phyloP scores from a whole-genome alignment of 306 rosid species.

The Ochetophila trinervis region DNA sequence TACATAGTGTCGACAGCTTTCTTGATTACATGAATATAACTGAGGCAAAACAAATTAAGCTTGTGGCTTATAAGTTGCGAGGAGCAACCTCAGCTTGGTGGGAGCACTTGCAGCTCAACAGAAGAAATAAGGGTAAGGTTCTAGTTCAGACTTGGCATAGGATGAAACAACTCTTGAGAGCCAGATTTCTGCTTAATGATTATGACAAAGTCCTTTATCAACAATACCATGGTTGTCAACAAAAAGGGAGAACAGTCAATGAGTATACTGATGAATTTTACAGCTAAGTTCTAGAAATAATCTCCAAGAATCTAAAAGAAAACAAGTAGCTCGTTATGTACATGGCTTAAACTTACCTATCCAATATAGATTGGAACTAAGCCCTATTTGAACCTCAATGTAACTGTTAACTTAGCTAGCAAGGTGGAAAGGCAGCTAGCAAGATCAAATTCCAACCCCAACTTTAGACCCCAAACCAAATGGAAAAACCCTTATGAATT shows the following conservation, averaged over 20 bases:
- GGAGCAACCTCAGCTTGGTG: neutral
- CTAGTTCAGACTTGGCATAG: neutral
- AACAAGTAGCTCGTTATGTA: neutral
- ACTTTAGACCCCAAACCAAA: neutral
- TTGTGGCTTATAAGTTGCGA: neutral
- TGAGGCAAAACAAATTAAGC: neutral
- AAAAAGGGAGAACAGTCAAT: neutral
- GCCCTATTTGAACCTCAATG: neutral
- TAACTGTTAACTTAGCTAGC: neutral
- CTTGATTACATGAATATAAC: neutral
- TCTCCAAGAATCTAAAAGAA: neutral
- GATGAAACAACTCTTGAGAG: neutral
- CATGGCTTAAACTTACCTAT: neutral
- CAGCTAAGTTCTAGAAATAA: neutral
- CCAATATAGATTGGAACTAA: neutral
- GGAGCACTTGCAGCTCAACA: neutral
- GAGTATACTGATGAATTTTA: neutral
- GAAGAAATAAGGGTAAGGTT: neutral
- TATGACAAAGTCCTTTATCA: no score
- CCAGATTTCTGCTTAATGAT: neutral
- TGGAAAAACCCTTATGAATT: no score
- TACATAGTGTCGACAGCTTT: neutral
- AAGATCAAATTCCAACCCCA: neutral
- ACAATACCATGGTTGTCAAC: neutral
- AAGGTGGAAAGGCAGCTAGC: neutral